Evolutionary conservation across 345 rosid species (phyloP).

Genomic region (Dipteronia dyeriana): DNA sequence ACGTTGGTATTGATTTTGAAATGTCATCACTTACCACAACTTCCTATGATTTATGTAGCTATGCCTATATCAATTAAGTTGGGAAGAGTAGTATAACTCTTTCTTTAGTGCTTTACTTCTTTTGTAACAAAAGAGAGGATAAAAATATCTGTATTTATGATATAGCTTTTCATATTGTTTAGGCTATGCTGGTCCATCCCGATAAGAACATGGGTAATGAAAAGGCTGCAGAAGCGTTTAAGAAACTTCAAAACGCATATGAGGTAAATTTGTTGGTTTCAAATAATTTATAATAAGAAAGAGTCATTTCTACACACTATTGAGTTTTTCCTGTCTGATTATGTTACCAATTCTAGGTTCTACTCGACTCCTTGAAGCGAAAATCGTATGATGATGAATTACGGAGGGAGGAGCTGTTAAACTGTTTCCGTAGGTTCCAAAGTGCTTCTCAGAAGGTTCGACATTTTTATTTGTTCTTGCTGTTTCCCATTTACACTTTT

Average conservation of each 20-base stretch:
- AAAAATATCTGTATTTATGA: conserved; percentile 8
- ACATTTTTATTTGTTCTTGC: neutral
- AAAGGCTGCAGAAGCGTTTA: conserved; percentile 98
- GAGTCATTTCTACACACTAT: conserved; percentile 10
- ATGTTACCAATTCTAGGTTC: conserved; percentile 47
- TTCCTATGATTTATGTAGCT: neutral
- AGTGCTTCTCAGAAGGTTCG: conserved; percentile 77
- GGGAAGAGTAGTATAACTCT: neutral
- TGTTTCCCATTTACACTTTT: neutral
- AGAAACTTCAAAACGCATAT: conserved; percentile 96
- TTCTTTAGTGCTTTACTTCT: conserved; percentile 4
- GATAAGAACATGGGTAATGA: conserved; percentile 99
- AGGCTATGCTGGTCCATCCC: conserved; percentile 99
- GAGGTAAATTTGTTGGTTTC: conserved; percentile 54
- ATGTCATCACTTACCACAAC: neutral
- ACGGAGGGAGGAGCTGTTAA: conserved; percentile 84
- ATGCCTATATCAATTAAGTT: neutral
- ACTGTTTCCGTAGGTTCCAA: conserved; percentile 79
- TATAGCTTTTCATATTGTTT: conserved; percentile 28
- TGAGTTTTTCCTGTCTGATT: conserved; percentile 11
- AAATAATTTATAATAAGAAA: conserved; percentile 16
- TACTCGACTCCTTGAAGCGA: conserved; percentile 80
- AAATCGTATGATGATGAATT: conserved; percentile 91
- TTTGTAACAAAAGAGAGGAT: neutral
- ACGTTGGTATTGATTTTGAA: neutral